Evolutionary conservation across 148 eudicot species (phyloP).

Genomic region (Camellia sinensis): DNA sequence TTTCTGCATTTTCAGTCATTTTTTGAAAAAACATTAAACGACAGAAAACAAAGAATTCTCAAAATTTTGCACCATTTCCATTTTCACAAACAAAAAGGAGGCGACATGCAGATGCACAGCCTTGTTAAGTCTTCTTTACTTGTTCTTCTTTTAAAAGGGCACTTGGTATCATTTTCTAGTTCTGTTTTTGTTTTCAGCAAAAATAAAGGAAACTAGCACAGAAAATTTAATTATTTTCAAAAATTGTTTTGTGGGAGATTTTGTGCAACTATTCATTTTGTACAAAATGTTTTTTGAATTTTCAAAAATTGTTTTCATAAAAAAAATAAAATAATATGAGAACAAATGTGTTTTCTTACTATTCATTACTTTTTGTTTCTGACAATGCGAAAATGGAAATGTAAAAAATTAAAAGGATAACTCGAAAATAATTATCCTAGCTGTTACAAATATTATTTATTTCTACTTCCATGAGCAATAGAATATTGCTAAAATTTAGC

Average conservation of each 20-base stretch:
- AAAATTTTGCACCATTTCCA: too few relatives aligned
- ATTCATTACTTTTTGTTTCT: not conserved
- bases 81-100: too few relatives aligned
- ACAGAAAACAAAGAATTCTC: too few relatives aligned
- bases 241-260: not conserved
- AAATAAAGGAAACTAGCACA: not conserved
- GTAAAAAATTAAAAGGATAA: not conserved
- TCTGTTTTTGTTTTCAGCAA: not conserved
- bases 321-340: not conserved
- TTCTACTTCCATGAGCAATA: not conserved
- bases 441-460: not conserved
- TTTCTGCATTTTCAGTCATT: too few relatives aligned
- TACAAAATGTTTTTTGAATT: not conserved
- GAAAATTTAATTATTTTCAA: not conserved
- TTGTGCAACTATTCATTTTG: not conserved
- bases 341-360: not conserved
- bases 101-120: not conserved
- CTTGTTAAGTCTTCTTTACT: not conserved
- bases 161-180: not conserved
- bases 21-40: too few relatives aligned
- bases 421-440: not conserved
- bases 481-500: not conserved
- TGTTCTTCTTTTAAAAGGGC: not conserved
- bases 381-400: too few relatives aligned
- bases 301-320: not conserved